Percentiles rank a stretch among this genome's conserved stretches.
Evolutionary conservation across 805 yeast species (phyloP).

Genomic region (Candida suzukii): DNA sequence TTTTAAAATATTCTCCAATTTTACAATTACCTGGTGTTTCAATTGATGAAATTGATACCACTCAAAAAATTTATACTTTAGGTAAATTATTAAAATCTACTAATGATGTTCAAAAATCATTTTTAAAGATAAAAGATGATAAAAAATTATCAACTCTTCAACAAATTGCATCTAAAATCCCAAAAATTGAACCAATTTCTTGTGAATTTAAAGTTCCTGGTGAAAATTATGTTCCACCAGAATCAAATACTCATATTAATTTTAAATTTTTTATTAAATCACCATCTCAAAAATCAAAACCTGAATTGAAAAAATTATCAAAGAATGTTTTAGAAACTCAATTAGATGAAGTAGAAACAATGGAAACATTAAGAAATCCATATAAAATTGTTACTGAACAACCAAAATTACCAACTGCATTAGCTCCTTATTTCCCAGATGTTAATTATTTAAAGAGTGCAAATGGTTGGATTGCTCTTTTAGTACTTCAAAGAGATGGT

Average conservation of each 20-base stretch:
- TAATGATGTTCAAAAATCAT: conserved; percentile 46
- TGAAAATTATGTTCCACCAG: conserved; percentile 63
- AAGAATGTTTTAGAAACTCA: conserved; percentile 24
- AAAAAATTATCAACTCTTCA: conserved; percentile 36
- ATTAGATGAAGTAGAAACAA: conserved; percentile 49
- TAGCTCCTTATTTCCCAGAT: conserved; percentile 73
- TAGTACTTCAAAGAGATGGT: conserved; percentile 70
- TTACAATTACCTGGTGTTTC: conserved; percentile 78
- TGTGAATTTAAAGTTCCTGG: conserved; percentile 85
- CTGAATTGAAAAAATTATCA: conserved; percentile 33
- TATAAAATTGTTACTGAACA: conserved; percentile 55
- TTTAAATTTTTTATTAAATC: conserved; percentile 73
- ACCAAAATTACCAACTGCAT: conserved; percentile 60
- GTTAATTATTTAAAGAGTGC: conserved; percentile 24
- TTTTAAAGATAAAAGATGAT: conserved; percentile 39
- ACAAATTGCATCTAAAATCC: conserved; percentile 56
- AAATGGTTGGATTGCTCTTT: conserved; percentile 58
- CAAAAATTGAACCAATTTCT: conserved; percentile 57
- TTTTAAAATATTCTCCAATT: conserved; percentile 48
- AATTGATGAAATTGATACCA: conserved; percentile 39
- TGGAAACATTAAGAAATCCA: conserved; percentile 70
- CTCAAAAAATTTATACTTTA: conserved; percentile 46
- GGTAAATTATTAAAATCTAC: conserved; percentile 62
- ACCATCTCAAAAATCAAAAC: conserved; percentile 56
- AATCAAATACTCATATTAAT: conserved; percentile 66